phyloP scores from a whole-genome alignment of 371 early-diverging fungal genomes.

The Apophysomyces sp. region DNA sequence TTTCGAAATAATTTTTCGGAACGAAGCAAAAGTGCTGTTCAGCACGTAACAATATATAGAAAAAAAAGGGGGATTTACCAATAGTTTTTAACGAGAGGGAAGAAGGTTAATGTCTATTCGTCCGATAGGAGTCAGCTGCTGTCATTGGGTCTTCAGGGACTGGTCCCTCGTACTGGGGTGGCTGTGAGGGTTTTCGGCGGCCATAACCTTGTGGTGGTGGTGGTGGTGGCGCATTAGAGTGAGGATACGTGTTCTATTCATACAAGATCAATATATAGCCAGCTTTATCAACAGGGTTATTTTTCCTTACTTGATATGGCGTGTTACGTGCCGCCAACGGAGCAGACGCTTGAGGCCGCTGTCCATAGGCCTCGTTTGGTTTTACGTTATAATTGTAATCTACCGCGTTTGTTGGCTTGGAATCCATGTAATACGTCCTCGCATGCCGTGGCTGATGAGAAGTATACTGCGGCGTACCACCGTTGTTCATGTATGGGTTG shows the following conservation, averaged over 20 bases:
- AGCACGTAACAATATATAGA: not conserved
- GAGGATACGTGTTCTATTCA: not conserved
- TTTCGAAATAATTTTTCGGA: not conserved
- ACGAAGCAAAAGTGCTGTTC: not conserved
- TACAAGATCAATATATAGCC: not conserved
- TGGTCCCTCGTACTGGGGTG: conserved; percentile 12
- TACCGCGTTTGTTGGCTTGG: conserved; percentile 7
- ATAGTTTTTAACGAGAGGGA: not conserved
- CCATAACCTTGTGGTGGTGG: not conserved
- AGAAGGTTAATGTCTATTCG: conserved; percentile 18
- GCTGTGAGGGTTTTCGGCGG: not conserved
- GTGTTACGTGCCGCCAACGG: not conserved
- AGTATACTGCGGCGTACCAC: conserved; percentile 1
- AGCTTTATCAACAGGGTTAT: not conserved
- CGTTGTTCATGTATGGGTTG: conserved; percentile 5
- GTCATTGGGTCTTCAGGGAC: conserved; percentile 28
- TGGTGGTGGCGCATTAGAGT: not conserved
- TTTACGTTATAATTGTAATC: conserved; percentile 11
- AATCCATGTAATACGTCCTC: conserved; percentile 4
- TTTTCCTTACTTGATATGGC: not conserved
- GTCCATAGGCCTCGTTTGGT: not conserved
- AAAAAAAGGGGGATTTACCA: not conserved
- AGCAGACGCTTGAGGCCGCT: not conserved
- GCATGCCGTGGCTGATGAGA: not conserved
- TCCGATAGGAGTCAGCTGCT: conserved; percentile 27